These are phyloP conservation scores for Comarum palustre DNA, from an alignment of 306 rosid species.

Conservation along the genomic window DNA sequence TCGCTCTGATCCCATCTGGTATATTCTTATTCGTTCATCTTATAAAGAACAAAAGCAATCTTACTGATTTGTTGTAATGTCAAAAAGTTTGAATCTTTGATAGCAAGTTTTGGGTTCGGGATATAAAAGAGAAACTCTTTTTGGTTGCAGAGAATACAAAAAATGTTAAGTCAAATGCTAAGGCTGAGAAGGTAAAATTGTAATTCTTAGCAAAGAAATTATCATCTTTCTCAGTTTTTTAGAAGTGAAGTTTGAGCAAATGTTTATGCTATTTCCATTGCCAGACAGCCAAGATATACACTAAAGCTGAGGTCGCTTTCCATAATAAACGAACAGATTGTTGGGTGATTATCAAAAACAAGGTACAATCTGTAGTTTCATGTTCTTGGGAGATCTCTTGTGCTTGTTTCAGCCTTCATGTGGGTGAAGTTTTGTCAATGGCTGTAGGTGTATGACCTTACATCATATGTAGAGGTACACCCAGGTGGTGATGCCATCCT, in stretches of 20 bases:
- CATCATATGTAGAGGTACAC: constrained; percentile 92
- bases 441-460: constrained; percentile 76
- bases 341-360: constrained; percentile 91
- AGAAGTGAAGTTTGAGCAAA: neutral
- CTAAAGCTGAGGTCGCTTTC: constrained; percentile 56
- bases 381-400: neutral
- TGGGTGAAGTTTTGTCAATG: neutral
- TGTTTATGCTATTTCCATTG: neutral
- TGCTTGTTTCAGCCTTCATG: neutral
- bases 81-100: neutral
- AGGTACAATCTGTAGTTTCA: constrained; percentile 28
- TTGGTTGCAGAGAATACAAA: constrained; percentile 40
- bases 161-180: constrained; percentile 31
- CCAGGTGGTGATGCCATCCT: constrained; percentile 98
- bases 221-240: neutral
- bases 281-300: constrained; percentile 43
- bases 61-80: neutral
- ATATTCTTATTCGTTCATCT: neutral
- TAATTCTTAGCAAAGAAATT: neutral
- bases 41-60: neutral
- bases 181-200: constrained; percentile 40
- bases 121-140: neutral
- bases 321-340: constrained; percentile 86
- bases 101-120: neutral
- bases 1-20: constrained; percentile 48